A percentile compares a stretch with the other conserved stretches of the same genome.
Evolutionary conservation across 805 yeast species (phyloP).

Genomic region (Pichia eremophila): DNA sequence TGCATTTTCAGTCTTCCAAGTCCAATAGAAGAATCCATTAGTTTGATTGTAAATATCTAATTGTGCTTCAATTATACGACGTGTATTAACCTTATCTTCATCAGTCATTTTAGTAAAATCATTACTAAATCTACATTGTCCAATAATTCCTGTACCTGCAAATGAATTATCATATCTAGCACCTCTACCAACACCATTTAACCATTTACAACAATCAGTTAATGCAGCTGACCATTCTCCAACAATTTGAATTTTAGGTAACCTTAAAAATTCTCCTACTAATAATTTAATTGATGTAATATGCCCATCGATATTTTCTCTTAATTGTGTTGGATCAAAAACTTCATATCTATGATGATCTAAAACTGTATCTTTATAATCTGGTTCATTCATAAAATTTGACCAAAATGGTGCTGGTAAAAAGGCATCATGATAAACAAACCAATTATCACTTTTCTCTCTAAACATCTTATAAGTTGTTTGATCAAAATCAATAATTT

Average conservation of each 20-base stretch:
- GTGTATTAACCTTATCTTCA: slow-evolving; percentile 32
- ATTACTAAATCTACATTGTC: slow-evolving; percentile 38
- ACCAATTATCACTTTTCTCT: slow-evolving; percentile 29
- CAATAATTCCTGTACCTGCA: slow-evolving; percentile 34
- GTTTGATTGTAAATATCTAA: slow-evolving; percentile 38
- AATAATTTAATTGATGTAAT: slow-evolving; percentile 41
- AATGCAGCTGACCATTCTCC: slow-evolving; percentile 70
- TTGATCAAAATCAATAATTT: slow-evolving; percentile 31
- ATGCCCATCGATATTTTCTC: slow-evolving; percentile 51
- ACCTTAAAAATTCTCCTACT: slow-evolving; percentile 31
- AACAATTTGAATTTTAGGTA: slow-evolving; percentile 40
- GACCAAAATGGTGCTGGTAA: slow-evolving; percentile 48
- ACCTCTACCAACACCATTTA: slow-evolving; percentile 63
- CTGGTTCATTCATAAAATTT: slow-evolving; percentile 10
- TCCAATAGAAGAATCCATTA: slow-evolving; percentile 66
- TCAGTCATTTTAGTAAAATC: slow-evolving; percentile 33
- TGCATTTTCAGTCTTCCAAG: slow-evolving; percentile 56
- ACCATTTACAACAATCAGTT: slow-evolving; percentile 63
- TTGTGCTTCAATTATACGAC: slow-evolving; percentile 54
- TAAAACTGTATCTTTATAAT: slow-evolving; percentile 45
- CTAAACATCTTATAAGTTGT: slow-evolving; percentile 38
- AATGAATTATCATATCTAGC: slow-evolving; percentile 56
- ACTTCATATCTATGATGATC: slow-evolving; percentile 93
- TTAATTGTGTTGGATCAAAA: slow-evolving; percentile 56
- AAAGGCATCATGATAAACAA: slow-evolving; percentile 64